Evolutionary conservation across 2,329 filamentous ascomycete species (phyloP).

Genomic region (Colletotrichum spinosum): DNA sequence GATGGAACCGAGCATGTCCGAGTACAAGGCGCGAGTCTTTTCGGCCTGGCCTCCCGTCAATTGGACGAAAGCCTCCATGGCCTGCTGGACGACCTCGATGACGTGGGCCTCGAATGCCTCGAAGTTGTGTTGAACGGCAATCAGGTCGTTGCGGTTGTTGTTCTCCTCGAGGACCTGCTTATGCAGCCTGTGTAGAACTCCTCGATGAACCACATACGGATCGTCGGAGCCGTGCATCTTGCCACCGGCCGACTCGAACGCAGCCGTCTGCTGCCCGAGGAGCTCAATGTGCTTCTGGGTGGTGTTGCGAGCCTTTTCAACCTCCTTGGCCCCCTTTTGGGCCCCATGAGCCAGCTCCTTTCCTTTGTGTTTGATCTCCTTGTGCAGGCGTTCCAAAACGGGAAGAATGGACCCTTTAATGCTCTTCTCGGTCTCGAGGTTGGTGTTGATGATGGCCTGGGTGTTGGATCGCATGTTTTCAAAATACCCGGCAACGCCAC

Average conservation of each 20-base stretch:
- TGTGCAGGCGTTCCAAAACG: slow-evolving; percentile 89
- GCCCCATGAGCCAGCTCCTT: slow-evolving; percentile 89
- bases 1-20: slow-evolving; percentile 81
- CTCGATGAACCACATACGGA: slow-evolving; percentile 87
- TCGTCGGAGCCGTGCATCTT: slow-evolving; percentile 80
- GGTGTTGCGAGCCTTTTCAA: slow-evolving; percentile 85
- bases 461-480: slow-evolving; percentile 96
- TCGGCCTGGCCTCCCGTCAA: slow-evolving; percentile 85
- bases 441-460: slow-evolving; percentile 88
- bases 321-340: slow-evolving; percentile 86
- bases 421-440: slow-evolving; percentile 90
- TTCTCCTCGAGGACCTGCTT: slow-evolving; percentile 96
- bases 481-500: slow-evolving; percentile 89
- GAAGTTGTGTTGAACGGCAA: slow-evolving; percentile 93
- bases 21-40: slow-evolving; percentile 82
- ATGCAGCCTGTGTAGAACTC: slow-evolving; percentile 84
- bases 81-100: slow-evolving; percentile 83
- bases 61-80: slow-evolving; percentile 85
- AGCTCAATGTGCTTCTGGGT: slow-evolving; percentile 98
- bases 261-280: slow-evolving; percentile 85
- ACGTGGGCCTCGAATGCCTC: slow-evolving; percentile 88
- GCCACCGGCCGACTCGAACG: slow-evolving; percentile 80
- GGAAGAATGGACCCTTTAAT: slow-evolving; percentile 89
- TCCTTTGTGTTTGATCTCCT: slow-evolving; percentile 95
- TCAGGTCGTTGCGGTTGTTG: slow-evolving; percentile 91